A percentile compares a stretch with the other conserved stretches of the same genome.
phyloP scores from a whole-genome alignment of 2,329 filamentous ascomycete species.

The Cercospora citrullina region DNA sequence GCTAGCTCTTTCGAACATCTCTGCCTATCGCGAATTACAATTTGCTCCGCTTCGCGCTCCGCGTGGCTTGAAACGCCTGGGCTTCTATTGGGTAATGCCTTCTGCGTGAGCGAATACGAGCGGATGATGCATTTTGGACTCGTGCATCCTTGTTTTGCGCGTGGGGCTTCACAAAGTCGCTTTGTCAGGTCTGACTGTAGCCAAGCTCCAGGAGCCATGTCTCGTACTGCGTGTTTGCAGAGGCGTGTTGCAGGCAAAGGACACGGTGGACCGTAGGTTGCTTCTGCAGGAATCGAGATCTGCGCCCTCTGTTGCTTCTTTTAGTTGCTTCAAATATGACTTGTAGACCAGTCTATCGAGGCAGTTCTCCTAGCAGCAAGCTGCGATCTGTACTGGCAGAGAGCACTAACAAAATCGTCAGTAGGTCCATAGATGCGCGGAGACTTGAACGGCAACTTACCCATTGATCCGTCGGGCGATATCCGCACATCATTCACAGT shows the following conservation, averaged over 20 bases:
- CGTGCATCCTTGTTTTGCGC: too few relatives aligned
- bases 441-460: constrained; percentile 59
- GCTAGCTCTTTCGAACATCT: too few relatives aligned
- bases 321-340: background rate
- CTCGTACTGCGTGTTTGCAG: background rate
- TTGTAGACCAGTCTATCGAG: constrained; percentile 20
- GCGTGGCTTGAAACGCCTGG: too few relatives aligned
- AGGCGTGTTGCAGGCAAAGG: background rate
- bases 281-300: background rate
- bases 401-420: constrained; percentile 24
- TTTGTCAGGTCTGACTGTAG: too few relatives aligned
- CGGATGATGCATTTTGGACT: too few relatives aligned
- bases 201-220: background rate
- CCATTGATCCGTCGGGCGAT: constrained; percentile 80
- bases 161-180: too few relatives aligned
- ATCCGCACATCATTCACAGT: constrained; percentile 95
- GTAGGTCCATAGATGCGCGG: background rate
- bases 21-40: too few relatives aligned
- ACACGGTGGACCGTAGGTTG: background rate
- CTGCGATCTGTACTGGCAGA: constrained; percentile 40
- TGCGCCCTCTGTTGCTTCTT: background rate
- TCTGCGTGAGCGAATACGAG: too few relatives aligned
- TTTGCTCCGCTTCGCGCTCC: too few relatives aligned
- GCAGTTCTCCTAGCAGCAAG: constrained; percentile 39
- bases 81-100: too few relatives aligned